Base-by-base conservation (phyloP, 805 yeast genomes). In the Barnettozyma sucrosica region DNA sequence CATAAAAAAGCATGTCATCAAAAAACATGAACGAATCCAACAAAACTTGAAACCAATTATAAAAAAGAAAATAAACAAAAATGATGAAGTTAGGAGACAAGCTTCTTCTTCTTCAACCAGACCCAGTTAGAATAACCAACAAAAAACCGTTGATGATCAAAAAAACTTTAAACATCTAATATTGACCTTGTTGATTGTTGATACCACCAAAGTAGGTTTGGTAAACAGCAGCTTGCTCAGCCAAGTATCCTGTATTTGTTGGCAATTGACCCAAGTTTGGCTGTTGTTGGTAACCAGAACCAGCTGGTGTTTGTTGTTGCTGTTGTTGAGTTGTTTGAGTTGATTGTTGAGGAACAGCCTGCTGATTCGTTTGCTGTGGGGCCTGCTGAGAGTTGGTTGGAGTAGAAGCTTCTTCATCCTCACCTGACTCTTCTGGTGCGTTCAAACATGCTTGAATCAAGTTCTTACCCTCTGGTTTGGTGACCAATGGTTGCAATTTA, bases 381-480 rank as follows among this genome's bases (percentile, higher is more conserved):
- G 41, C 56, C 9, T 50, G 59, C 42, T 64, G 59, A 43, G 64
- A 55, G 63, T 43, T 61, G 50, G 71, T 61, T 53, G 71, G 69
- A 55, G 63, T 54, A 20, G 64, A 57, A 52, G 62, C 67, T 60
- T 59, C 68, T 30, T 63, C 69, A 14, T 73, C 80, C 16, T 64
- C 68, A 41, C 74, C 84, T 42, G 79, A 79, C 47, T 79, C 85
- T 42, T 82, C 89, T n/a, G 97, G 96, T 8, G 98, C 98, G 66
- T 92, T 89, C 62, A 92, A 74, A 66, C 99, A 93, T 13, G 97
- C 95, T 72, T 93, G 97, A 62, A 92, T 92, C 61, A 92, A 78
- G 68, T 90, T 90, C 68, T 93, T 90, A 57, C 99, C 99, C 71
- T 93, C 99, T 45, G 95, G 85, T 69, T 92, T 90, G 37, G 98